Evolutionary conservation across 2,329 filamentous ascomycete species (phyloP).

Genomic region (Colletotrichum sp.): DNA sequence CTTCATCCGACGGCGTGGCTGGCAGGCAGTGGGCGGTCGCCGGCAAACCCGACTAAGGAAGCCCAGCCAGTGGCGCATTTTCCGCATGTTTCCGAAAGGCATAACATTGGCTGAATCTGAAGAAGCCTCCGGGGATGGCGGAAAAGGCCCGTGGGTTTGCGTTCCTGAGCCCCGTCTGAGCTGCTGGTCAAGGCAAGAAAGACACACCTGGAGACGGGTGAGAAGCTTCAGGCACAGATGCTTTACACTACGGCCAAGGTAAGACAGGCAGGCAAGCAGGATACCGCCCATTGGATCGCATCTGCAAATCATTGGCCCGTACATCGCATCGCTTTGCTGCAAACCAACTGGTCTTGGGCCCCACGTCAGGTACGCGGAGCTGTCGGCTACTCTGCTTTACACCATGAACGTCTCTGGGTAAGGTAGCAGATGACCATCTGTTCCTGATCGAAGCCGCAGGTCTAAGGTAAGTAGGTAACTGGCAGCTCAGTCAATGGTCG

Average conservation of each 20-base stretch:
- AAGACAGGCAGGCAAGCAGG: not conserved
- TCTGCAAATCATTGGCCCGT: not conserved
- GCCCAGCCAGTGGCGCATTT: not conserved
- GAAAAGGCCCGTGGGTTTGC: not conserved
- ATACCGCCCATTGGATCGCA: not conserved
- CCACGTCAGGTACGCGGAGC: not conserved
- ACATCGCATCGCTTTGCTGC: not conserved
- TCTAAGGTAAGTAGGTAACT: not conserved
- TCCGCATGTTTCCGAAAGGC: not conserved
- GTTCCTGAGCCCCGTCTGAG: not conserved
- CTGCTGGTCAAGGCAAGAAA: not conserved
- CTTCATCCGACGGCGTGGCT: not conserved
- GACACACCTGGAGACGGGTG: not conserved
- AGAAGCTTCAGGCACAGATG: not conserved
- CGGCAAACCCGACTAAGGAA: not conserved
- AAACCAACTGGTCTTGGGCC: not conserved
- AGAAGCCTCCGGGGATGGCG: not conserved
- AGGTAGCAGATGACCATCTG: not conserved
- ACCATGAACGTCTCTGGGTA: not conserved
- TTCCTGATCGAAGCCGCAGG: not conserved
- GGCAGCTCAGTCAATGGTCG: not conserved
- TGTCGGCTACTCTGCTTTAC: not conserved
- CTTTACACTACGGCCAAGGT: not conserved
- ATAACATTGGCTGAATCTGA: not conserved
- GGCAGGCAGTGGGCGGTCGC: not conserved